These are phyloP conservation scores for Ceratobasidium sp. DNA, from an alignment of 1,284 basidiomycete genomes.

Conservation along the genomic window DNA sequence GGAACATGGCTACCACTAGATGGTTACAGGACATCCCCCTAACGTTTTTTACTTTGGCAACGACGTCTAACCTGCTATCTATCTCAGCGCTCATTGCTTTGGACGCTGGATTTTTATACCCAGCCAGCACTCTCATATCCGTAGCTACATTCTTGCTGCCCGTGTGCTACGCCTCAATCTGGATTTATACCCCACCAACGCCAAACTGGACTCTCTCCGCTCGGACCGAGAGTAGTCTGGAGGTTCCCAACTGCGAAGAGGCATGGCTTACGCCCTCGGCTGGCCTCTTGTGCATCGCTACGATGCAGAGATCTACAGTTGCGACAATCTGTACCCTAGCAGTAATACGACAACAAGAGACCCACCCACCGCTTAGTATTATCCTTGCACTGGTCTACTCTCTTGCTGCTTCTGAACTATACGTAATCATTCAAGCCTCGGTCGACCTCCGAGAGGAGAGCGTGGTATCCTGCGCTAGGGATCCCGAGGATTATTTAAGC, in stretches of 20 bases:
- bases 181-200: background rate
- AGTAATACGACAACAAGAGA: background rate
- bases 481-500: too few relatives aligned
- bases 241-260: background rate
- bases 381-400: background rate
- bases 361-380: background rate
- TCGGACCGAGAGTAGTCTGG: background rate
- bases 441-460: background rate
- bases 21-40: background rate
- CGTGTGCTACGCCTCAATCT: background rate
- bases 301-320: background rate
- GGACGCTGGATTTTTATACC: background rate
- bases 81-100: background rate
- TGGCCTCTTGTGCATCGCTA: background rate
- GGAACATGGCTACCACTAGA: background rate
- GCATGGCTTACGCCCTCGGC: too few relatives aligned
- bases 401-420: background rate
- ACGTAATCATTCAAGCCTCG: background rate
- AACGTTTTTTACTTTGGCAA: background rate
- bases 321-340: background rate
- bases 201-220: background rate
- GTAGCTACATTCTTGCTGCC: background rate
- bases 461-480: too few relatives aligned
- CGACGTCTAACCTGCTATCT: slow-evolving; percentile 1
- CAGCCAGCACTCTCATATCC: background rate